Conservation (phyloP, 73 alveolate species). For the Halteria grandinella region DNA sequence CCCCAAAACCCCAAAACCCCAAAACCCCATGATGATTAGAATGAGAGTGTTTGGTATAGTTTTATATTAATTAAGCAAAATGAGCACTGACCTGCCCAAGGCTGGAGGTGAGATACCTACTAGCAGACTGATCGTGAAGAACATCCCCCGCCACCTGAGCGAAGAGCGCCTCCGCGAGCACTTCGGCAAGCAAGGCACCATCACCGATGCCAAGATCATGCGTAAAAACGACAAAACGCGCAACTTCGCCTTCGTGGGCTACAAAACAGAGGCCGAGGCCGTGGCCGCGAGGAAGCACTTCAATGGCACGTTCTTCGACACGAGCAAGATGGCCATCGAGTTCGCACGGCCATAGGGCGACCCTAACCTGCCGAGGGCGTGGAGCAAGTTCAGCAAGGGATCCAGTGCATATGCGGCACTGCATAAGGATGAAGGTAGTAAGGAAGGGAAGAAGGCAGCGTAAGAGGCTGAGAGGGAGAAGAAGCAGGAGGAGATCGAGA, state of each 20-base stretch:
- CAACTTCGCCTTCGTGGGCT: slow-evolving; percentile 91
- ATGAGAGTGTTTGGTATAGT: too few species aligned
- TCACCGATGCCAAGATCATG: slow-evolving; percentile 91
- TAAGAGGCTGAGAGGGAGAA: slow-evolving; percentile 8
- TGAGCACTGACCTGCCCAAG: too few species aligned
- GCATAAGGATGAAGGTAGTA: slow-evolving; percentile 28
- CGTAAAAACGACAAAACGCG: slow-evolving; percentile 81
- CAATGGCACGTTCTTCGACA: slow-evolving; percentile 86
- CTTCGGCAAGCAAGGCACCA: slow-evolving; percentile 79
- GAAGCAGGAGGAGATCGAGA: slow-evolving; percentile 48
- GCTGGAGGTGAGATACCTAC: too few species aligned
- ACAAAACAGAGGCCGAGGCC: slow-evolving; percentile 82
- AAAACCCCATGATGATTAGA: too few species aligned
- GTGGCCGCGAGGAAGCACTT: slow-evolving; percentile 79
- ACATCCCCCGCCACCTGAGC: slow-evolving; percentile 86
- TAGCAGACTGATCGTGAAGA: slow-evolving; percentile 88
- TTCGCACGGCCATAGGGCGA: slow-evolving; percentile 75
- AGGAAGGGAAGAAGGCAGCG: slow-evolving; percentile 19
- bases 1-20: too few species aligned
- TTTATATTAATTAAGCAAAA: too few species aligned
- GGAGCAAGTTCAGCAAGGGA: slow-evolving; percentile 64
- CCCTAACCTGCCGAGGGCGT: slow-evolving; percentile 54
- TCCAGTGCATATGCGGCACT: slow-evolving; percentile 55
- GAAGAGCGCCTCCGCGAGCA: slow-evolving; percentile 83
- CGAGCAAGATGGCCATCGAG: slow-evolving; percentile 83